A percentile compares a stretch with the other conserved stretches of the same genome.
phyloP scores from a whole-genome alignment of 768 basidiomycete genomes.

The Naematelia aurantialba region DNA sequence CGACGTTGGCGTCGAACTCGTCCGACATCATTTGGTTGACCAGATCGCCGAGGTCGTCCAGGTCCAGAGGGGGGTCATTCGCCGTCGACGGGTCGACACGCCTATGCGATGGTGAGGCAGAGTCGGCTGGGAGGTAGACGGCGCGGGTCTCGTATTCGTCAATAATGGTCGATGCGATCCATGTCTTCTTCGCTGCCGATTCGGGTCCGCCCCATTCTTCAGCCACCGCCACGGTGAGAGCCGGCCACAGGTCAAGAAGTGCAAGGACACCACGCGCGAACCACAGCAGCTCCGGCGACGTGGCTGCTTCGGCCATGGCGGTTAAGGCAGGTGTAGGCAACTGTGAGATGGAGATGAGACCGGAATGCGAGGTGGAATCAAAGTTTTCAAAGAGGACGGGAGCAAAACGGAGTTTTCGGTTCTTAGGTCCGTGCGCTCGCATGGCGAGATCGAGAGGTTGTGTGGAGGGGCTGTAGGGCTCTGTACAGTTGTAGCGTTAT shows the following conservation, averaged over 20 bases:
- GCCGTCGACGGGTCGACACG: slow-evolving; percentile 24
- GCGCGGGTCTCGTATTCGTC: slow-evolving; percentile 57
- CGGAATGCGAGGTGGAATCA: neutral
- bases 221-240: slow-evolving; percentile 77
- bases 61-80: slow-evolving; percentile 56
- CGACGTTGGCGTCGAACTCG: slow-evolving; percentile 77
- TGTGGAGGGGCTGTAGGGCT: too few relatives aligned
- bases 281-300: slow-evolving; percentile 50
- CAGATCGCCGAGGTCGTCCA: slow-evolving; percentile 72
- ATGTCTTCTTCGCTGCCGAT: slow-evolving; percentile 67
- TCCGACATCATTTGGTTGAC: slow-evolving; percentile 79
- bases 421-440: neutral
- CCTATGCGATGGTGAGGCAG: slow-evolving; percentile 1
- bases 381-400: neutral
- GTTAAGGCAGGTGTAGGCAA: slow-evolving; percentile 6
- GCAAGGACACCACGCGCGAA: slow-evolving; percentile 85
- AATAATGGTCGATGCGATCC: slow-evolving; percentile 63
- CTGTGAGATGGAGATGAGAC: neutral
- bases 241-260: slow-evolving; percentile 77
- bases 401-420: neutral
- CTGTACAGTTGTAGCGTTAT: too few relatives aligned
- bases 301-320: neutral
- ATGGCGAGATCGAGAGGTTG: neutral
- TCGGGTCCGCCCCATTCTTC: slow-evolving; percentile 82
- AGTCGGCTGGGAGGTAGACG: slow-evolving; percentile 55